Percentiles rank a stretch among this genome's conserved stretches.
These are phyloP conservation scores for Alternaria viburni DNA, from an alignment of 2,329 filamentous ascomycete genomes.

Conservation along the genomic window DNA sequence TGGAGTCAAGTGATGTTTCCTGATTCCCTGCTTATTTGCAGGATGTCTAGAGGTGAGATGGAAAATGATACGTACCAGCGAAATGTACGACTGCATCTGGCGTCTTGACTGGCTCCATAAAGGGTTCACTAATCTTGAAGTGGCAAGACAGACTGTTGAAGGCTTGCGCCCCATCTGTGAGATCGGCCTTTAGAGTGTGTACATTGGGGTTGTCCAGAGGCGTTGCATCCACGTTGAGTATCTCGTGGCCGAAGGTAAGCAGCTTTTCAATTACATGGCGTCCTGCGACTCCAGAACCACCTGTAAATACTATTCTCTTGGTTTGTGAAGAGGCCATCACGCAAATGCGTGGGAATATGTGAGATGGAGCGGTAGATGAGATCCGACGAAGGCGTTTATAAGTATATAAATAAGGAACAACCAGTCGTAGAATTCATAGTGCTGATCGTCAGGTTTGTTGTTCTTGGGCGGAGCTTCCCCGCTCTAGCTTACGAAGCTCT, in stretches of 20 bases:
- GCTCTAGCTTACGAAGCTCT: constrained; percentile 9
- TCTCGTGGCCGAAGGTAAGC: constrained; percentile 57
- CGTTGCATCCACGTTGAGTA: constrained; percentile 61
- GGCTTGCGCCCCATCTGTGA: constrained; percentile 61
- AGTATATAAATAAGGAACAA: neutral
- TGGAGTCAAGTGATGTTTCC: neutral
- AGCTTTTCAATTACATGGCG: constrained; percentile 59
- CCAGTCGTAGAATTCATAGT: neutral
- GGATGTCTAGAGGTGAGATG: neutral
- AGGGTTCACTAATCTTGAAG: constrained; percentile 56
- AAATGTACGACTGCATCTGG: constrained; percentile 69
- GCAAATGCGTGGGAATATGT: constrained; percentile 12
- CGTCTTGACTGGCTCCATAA: constrained; percentile 40
- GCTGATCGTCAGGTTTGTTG: neutral
- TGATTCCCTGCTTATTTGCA: neutral
- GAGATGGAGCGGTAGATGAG: neutral
- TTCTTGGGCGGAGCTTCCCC: constrained; percentile 25
- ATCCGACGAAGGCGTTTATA: neutral
- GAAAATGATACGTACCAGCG: constrained; percentile 48
- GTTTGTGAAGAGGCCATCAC: neutral
- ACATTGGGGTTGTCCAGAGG: constrained; percentile 54
- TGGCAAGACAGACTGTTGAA: constrained; percentile 63
- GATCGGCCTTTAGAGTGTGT: constrained; percentile 61
- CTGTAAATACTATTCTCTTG: constrained; percentile 60
- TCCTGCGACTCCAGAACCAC: constrained; percentile 57